These are phyloP conservation scores for Dispira simplex DNA, from an alignment of 192 early-diverging fungal species.

Conservation along the genomic window DNA sequence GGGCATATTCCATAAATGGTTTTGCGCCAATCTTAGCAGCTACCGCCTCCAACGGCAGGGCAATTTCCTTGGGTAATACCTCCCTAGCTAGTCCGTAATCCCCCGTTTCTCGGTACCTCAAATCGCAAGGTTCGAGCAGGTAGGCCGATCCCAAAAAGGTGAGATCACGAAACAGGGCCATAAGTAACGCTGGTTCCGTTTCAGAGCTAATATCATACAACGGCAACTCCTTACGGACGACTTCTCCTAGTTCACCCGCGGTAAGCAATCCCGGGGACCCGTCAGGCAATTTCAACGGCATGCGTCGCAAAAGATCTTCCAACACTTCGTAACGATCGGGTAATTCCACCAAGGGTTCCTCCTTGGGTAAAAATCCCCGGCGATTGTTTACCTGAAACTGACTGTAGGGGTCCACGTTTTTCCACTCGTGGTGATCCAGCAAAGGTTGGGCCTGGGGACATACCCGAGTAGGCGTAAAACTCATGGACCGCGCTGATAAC, in stretches of 20 bases:
- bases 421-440: slow-evolving; percentile 12
- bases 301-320: slow-evolving; percentile 54
- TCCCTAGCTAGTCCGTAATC: slow-evolving; percentile 69
- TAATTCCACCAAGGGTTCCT: slow-evolving; percentile 52
- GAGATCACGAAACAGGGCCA: slow-evolving; percentile 74
- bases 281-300: slow-evolving; percentile 54
- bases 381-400: slow-evolving; percentile 27
- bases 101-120: slow-evolving; percentile 46
- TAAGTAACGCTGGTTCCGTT: slow-evolving; percentile 49
- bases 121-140: slow-evolving; percentile 78
- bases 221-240: slow-evolving; percentile 52
- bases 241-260: slow-evolving; percentile 62
- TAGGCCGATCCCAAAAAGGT: slow-evolving; percentile 79
- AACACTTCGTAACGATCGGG: slow-evolving; percentile 53
- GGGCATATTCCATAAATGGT: slow-evolving; percentile 66
- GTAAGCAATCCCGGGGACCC: slow-evolving; percentile 61
- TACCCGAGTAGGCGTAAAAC: not conserved
- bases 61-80: slow-evolving; percentile 59
- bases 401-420: slow-evolving; percentile 16
- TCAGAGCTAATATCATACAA: slow-evolving; percentile 55
- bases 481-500: no score
- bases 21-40: slow-evolving; percentile 53
- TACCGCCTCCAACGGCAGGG: slow-evolving; percentile 54
- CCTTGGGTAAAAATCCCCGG: slow-evolving; percentile 37
- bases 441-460: not conserved